phyloP scores from a whole-genome alignment of 2,329 filamentous ascomycete species.

The Apiospora aurea region DNA sequence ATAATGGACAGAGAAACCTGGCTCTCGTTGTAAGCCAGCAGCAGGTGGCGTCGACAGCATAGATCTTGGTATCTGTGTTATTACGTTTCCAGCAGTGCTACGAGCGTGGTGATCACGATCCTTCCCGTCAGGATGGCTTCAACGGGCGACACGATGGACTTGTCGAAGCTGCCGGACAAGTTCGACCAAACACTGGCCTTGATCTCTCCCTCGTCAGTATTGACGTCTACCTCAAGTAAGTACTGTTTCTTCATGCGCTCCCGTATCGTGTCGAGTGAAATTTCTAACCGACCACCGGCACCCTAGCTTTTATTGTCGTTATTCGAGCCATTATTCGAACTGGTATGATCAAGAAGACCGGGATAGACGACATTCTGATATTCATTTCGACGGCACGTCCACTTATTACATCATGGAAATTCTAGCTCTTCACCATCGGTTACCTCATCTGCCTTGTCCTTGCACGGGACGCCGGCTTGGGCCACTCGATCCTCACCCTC shows the following conservation, averaged over 20 bases:
- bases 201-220: neutral
- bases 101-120: neutral
- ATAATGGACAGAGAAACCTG: neutral
- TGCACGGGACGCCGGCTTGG: neutral
- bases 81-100: neutral
- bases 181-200: neutral
- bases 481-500: neutral
- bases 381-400: neutral
- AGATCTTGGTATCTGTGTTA: neutral
- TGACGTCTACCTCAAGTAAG: neutral
- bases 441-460: neutral
- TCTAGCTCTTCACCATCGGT: neutral
- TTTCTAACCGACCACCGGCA: neutral
- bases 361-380: neutral
- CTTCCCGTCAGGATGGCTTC: neutral
- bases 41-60: neutral
- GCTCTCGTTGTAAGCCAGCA: neutral
- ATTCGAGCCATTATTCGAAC: neutral
- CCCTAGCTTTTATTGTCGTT: neutral
- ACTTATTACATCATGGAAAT: neutral
- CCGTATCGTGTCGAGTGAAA: too few species aligned
- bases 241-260: neutral
- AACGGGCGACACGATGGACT: neutral
- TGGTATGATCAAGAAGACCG: neutral
- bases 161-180: neutral